These are phyloP conservation scores for Aspergillus cejpii DNA, from an alignment of 2,329 filamentous ascomycete species.

Conservation along the genomic window DNA sequence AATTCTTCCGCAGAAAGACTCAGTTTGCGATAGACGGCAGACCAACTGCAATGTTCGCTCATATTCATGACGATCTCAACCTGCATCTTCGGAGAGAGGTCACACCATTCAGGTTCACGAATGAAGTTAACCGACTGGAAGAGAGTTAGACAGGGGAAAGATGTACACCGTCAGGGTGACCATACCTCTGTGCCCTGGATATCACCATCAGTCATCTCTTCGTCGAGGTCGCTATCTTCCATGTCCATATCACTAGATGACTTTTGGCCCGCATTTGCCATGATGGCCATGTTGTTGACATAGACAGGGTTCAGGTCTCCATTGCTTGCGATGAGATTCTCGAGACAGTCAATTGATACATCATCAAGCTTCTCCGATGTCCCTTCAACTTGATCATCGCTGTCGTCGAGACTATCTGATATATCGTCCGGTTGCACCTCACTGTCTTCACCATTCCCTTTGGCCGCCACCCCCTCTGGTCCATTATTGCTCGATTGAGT, in stretches of 20 bases:
- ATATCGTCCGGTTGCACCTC: background rate
- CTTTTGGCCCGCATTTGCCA: conserved; percentile 9
- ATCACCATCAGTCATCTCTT: conserved; percentile 2
- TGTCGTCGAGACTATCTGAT: background rate
- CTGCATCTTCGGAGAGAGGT: conserved; percentile 28
- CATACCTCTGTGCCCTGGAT: conserved; percentile 5
- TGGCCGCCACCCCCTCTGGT: background rate
- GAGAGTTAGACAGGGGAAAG: background rate
- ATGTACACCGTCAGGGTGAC: background rate
- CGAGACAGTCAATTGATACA: conserved; percentile 12
- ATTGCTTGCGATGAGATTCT: conserved; percentile 26
- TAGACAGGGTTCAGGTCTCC: conserved; percentile 24
- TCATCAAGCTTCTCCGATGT: conserved; percentile 6
- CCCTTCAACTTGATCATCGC: background rate
- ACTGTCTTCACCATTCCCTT: background rate
- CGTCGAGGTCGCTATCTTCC: conserved; percentile 20
- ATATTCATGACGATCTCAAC: conserved; percentile 35
- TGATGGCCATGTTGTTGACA: conserved; percentile 23
- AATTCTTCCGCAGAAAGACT: conserved; percentile 22
- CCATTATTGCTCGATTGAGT: background rate
- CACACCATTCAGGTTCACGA: conserved; percentile 26
- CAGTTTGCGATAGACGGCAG: conserved; percentile 19
- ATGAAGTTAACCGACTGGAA: conserved; percentile 3
- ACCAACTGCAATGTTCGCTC: conserved; percentile 18
- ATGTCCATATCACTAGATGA: conserved; percentile 6